phyloP scores from a whole-genome alignment of 345 rosid species.

The Citropsis articulata region DNA sequence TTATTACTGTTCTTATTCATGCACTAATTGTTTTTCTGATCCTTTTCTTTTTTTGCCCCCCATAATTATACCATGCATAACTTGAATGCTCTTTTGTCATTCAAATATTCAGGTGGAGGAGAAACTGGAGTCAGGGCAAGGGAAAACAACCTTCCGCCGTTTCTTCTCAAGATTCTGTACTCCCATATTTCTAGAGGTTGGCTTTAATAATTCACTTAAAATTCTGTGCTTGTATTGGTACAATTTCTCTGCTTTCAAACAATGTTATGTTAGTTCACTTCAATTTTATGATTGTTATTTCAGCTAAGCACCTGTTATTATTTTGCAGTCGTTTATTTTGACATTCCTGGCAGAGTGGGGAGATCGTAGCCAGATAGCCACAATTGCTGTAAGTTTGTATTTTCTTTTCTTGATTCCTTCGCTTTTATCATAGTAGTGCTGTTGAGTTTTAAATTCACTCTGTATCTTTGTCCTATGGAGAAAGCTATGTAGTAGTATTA shows the following conservation, averaged over 20 bases:
- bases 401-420: constrained; percentile 5
- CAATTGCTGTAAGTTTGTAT: constrained; percentile 83
- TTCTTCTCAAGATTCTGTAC: constrained; percentile 93
- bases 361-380: constrained; percentile 98
- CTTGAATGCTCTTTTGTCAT: neutral
- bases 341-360: constrained; percentile 99
- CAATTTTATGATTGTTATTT: neutral
- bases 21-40: neutral
- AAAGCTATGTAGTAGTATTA: neutral
- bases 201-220: neutral
- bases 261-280: neutral
- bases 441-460: neutral
- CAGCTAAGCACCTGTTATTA: constrained; percentile 6
- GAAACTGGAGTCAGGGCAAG: constrained; percentile 90
- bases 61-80: neutral
- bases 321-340: constrained; percentile 79
- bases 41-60: neutral
- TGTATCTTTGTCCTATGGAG: neutral
- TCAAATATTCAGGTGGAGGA: constrained; percentile 75
- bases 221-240: neutral
- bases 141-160: constrained; percentile 75
- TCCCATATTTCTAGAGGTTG: constrained; percentile 95
- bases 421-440: neutral
- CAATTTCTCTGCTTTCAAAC: neutral
- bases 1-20: neutral